These are phyloP conservation scores for Penicillium sp. DNA, from an alignment of 2,329 filamentous ascomycete genomes.

Conservation along the genomic window DNA sequence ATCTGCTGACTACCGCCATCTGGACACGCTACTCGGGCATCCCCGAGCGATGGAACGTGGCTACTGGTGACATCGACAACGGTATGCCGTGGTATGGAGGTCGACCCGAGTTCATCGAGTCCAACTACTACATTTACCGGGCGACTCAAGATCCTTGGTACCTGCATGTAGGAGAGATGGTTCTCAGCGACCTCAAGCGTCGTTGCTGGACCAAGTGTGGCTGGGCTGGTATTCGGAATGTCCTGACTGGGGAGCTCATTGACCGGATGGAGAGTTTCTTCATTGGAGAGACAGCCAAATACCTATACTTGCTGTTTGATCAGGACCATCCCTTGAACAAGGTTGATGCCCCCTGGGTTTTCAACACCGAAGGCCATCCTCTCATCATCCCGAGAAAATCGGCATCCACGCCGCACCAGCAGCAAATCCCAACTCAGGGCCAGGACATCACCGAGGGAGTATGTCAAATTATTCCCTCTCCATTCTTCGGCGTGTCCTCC, in stretches of 20 bases:
- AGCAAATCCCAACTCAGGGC: constrained; percentile 5
- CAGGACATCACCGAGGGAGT: constrained; percentile 42
- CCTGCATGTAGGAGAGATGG: constrained; percentile 93
- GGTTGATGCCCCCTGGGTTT: constrained; percentile 83
- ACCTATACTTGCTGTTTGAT: constrained; percentile 89
- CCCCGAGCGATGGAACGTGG: constrained; percentile 89
- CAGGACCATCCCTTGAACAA: constrained; percentile 81
- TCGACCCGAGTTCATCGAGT: constrained; percentile 94
- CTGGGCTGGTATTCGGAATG: constrained; percentile 86
- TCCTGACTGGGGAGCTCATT: constrained; percentile 76
- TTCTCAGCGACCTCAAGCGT: constrained; percentile 78
- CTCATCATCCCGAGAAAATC: constrained; percentile 68
- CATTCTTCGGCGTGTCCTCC: constrained; percentile 69
- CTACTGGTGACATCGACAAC: constrained; percentile 77
- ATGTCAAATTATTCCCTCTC: constrained; percentile 63
- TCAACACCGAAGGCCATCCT: constrained; percentile 94
- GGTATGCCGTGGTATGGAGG: constrained; percentile 94
- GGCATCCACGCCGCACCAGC: constrained; percentile 6
- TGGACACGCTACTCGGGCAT: constrained; percentile 95
- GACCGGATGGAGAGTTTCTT: constrained; percentile 99
- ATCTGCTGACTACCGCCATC: constrained; percentile 84
- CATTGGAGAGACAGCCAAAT: constrained; percentile 92
- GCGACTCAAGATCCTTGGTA: constrained; percentile 96
- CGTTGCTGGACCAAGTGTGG: constrained; percentile 89
- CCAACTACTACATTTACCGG: constrained; percentile 91